Percentiles rank a stretch among this genome's conserved stretches.
Evolutionary conservation across 164 flowering plant genomes (phyloP).

Genomic region (Cinnamomum micranthum): DNA sequence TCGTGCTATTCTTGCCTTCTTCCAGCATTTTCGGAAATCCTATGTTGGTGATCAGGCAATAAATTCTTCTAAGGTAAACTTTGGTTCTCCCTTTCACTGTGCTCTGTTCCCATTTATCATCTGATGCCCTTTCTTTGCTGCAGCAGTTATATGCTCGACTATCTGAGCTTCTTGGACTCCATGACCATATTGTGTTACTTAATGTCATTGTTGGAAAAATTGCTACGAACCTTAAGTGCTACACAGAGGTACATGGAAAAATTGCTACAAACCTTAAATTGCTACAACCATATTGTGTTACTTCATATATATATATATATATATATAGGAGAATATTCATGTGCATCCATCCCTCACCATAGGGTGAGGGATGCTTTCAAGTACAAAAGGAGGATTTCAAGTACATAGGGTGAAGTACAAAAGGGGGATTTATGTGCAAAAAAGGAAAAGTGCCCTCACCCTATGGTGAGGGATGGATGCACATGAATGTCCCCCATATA

Average conservation of each 20-base stretch:
- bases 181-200: constrained; percentile 76
- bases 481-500: too few relatives aligned
- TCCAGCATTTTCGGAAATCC: constrained; percentile 89
- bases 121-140: constrained; percentile 23
- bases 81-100: not conserved
- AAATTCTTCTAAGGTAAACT: constrained; percentile 88
- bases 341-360: too few relatives aligned
- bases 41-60: constrained; percentile 98
- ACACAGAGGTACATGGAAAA: constrained; percentile 53
- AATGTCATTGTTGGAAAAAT: constrained; percentile 94
- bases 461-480: too few relatives aligned
- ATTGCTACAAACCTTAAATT: too few relatives aligned
- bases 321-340: too few relatives aligned
- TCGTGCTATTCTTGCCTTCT: constrained; percentile 89
- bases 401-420: too few relatives aligned
- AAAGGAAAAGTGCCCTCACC: too few relatives aligned
- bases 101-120: not conserved
- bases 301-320: too few relatives aligned
- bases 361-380: too few relatives aligned
- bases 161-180: constrained; percentile 94
- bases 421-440: too few relatives aligned
- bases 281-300: too few relatives aligned
- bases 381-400: too few relatives aligned
- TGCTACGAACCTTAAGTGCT: constrained; percentile 92
- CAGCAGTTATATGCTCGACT: constrained; percentile 98